Evolutionary conservation across 2,329 filamentous ascomycete genomes (phyloP), one percentile per base, ranked within the genome.

Genomic region (Geosmithia putterillii): DNA sequence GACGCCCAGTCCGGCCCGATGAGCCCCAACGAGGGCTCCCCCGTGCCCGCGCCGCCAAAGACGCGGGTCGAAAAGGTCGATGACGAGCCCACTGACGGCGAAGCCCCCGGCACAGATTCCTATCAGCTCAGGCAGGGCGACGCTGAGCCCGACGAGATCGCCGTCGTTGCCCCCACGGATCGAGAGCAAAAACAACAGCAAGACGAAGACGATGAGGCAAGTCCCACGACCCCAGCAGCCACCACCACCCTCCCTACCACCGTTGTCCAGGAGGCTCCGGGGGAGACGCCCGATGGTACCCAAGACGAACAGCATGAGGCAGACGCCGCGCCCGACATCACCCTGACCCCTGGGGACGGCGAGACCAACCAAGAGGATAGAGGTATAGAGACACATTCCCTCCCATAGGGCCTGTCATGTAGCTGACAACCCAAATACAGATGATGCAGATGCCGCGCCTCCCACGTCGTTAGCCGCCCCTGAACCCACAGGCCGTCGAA

Each of bases 131-230:
- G 75, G 51, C 69, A 70, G 46, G 66, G 66, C 23, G 76, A 81
- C 56, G 76, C 76, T 14, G 62, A 66, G 40, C 75, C 77, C 15
- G 76, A 82, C 51, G 71, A 80, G 59, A 74, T 80, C 52, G 72
- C 73, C 43, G 60, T 75, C 43, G 55, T 69, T 15, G n/a, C n/a
- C n/a, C n/a, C n/a, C n/a, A n/a, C n/a, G n/a, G n/a, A n/a, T n/a
- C n/a, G n/a, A n/a, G n/a, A n/a, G n/a, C n/a, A n/a, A n/a, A n/a
- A n/a, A n/a, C n/a, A n/a, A n/a, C 45, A 56, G 17, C 52, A 60
- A 12, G 48, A 50, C 23, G 49, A 53, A 17, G 46, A 54, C 17
- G 40, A 51, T n/a, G 44, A 55, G 7, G 44, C 37, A 28, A 19
- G 18, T n/a, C 22, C 52, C 17, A 50, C 55, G 12, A 44, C 55